Evolutionary conservation across 257 asterid genomes (phyloP).

Genomic region (Nicotiana paniculata): DNA sequence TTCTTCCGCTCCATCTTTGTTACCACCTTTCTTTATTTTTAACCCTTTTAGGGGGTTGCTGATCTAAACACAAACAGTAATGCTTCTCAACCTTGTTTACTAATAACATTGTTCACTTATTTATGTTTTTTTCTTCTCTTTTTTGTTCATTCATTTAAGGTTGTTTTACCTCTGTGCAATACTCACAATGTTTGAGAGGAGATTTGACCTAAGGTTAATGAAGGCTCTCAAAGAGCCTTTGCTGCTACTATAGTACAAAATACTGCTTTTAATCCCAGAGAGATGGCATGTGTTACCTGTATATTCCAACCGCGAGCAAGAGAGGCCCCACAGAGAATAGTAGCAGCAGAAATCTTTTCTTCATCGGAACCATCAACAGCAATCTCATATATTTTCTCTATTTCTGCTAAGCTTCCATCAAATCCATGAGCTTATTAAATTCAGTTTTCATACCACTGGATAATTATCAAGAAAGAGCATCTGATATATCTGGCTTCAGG

Average conservation of each 20-base stretch:
- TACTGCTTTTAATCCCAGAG: neutral
- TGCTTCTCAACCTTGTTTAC: conserved; percentile 1
- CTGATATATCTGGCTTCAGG: conserved; percentile 20
- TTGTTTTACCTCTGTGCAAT: neutral
- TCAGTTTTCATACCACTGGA: conserved; percentile 42
- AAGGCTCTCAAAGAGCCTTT: neutral
- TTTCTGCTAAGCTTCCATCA: conserved; percentile 94
- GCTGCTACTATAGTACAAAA: neutral
- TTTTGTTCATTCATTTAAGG: neutral
- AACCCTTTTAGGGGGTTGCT: neutral
- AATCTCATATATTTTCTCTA: conserved; percentile 87
- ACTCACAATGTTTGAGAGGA: neutral
- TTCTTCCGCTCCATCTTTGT: neutral
- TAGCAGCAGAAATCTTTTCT: conserved; percentile 92
- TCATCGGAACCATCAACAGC: conserved; percentile 81
- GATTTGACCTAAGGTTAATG: neutral
- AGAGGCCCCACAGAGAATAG: conserved; percentile 88
- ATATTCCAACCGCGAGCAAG: conserved; percentile 95
- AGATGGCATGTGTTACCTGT: conserved; percentile 49
- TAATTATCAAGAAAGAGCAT: conserved; percentile 8
- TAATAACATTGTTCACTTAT: neutral
- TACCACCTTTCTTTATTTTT: neutral
- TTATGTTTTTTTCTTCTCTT: neutral
- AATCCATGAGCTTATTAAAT: conserved; percentile 44
- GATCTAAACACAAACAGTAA: neutral